Percentiles rank a stretch among this genome's conserved stretches.
Conservation (phyloP, 2,329 filamentous ascomycete species). For the Fusarium euwallaceae region DNA sequence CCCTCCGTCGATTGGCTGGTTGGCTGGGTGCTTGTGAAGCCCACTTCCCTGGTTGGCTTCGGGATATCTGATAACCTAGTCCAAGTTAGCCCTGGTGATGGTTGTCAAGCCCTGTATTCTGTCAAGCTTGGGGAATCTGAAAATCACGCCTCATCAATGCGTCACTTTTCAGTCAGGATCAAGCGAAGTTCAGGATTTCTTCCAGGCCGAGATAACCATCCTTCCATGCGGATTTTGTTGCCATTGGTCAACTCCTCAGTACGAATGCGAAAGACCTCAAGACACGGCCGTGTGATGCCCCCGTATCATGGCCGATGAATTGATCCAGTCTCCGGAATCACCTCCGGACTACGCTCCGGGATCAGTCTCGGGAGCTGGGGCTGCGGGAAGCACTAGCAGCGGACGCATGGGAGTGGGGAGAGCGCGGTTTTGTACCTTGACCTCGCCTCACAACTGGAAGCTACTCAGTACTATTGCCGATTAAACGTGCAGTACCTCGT, state of each 20-base stretch:
- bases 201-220: slow-evolving; percentile 16
- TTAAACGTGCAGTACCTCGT: slow-evolving; percentile 24
- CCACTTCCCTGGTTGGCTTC: slow-evolving; percentile 31
- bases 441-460: slow-evolving; percentile 19
- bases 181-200: slow-evolving; percentile 1
- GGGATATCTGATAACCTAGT: slow-evolving; percentile 17
- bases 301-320: slow-evolving; percentile 31
- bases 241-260: not conserved
- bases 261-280: not conserved
- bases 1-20: slow-evolving; percentile 32
- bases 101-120: slow-evolving; percentile 1
- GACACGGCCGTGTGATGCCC: slow-evolving; percentile 5
- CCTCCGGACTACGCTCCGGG: slow-evolving; percentile 38
- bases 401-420: slow-evolving; percentile 32
- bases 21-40: slow-evolving; percentile 21
- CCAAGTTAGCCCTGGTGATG: slow-evolving; percentile 12
- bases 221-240: slow-evolving; percentile 14
- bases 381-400: slow-evolving; percentile 20
- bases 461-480: slow-evolving; percentile 14
- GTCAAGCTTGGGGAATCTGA: not conserved
- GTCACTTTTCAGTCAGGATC: slow-evolving; percentile 31
- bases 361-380: slow-evolving; percentile 17
- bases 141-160: slow-evolving; percentile 25
- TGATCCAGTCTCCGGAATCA: slow-evolving; percentile 35
- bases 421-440: slow-evolving; percentile 19